Conservation (phyloP, 148 eudicot genomes). For the Vaccinium vitisidaea region DNA sequence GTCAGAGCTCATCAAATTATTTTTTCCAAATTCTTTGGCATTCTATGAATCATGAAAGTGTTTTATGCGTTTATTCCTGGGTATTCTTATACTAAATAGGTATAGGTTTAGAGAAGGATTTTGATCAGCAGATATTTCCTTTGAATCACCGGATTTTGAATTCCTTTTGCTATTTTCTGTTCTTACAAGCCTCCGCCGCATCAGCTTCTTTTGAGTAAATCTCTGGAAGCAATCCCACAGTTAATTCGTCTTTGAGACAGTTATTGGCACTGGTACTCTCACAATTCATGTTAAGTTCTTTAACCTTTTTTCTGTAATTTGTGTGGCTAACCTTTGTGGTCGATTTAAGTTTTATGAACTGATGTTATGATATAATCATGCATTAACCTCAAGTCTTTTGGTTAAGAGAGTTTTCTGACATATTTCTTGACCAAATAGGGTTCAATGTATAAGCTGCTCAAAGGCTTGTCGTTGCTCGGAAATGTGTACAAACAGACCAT, state of each 20-base stretch:
- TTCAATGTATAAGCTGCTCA: conserved; percentile 92
- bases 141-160: too few relatives aligned
- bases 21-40: too few relatives aligned
- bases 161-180: too few relatives aligned
- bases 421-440: conserved; percentile 41
- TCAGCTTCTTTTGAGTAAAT: background rate
- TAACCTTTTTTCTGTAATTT: background rate
- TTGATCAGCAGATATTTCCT: too few relatives aligned
- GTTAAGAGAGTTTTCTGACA: background rate
- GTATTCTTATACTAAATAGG: too few relatives aligned
- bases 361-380: background rate
- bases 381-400: background rate
- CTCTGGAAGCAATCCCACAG: background rate
- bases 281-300: background rate
- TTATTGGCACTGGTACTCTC: background rate
- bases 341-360: background rate
- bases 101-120: too few relatives aligned
- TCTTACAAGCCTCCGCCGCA: too few relatives aligned
- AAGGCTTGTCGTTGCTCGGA: conserved; percentile 82
- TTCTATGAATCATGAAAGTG: too few relatives aligned
- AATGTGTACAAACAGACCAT: conserved; percentile 78
- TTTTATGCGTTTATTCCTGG: too few relatives aligned
- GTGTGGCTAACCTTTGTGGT: background rate
- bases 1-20: too few relatives aligned
- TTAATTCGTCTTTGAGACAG: background rate